These are phyloP conservation scores for Paulinella micropora DNA, from an alignment of 78 protist species.

Conservation along the genomic window DNA sequence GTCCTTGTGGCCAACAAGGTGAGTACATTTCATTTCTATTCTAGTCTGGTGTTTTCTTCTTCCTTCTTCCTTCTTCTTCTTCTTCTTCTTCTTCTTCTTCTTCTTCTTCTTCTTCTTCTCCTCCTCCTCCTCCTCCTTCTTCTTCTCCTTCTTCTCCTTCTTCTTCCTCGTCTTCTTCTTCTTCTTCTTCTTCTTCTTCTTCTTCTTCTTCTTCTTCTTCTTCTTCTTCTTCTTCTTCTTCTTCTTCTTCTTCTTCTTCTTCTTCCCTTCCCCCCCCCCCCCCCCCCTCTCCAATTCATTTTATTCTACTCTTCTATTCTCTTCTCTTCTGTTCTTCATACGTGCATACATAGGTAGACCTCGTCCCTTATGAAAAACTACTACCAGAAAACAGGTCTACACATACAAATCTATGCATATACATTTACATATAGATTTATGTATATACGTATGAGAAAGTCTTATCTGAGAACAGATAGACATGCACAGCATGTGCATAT, in stretches of 20 bases:
- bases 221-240: background rate
- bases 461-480: background rate
- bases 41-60: background rate
- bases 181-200: background rate
- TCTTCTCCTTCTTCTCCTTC: background rate
- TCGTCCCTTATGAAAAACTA: background rate
- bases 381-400: background rate
- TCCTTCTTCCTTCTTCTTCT: background rate
- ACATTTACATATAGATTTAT: background rate
- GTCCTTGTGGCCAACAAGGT: background rate
- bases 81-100: background rate
- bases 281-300: background rate
- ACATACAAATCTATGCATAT: background rate
- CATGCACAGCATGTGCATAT: background rate
- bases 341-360: background rate
- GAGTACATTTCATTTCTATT: background rate
- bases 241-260: background rate
- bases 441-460: background rate
- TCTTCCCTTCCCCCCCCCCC: background rate
- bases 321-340: background rate
- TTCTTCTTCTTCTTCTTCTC: background rate
- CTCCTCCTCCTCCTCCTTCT: background rate
- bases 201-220: background rate
- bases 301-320: background rate
- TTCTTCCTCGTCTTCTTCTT: background rate